Conservation (phyloP, 192 early-diverging fungal species). For the Coemansia sp. region DNA sequence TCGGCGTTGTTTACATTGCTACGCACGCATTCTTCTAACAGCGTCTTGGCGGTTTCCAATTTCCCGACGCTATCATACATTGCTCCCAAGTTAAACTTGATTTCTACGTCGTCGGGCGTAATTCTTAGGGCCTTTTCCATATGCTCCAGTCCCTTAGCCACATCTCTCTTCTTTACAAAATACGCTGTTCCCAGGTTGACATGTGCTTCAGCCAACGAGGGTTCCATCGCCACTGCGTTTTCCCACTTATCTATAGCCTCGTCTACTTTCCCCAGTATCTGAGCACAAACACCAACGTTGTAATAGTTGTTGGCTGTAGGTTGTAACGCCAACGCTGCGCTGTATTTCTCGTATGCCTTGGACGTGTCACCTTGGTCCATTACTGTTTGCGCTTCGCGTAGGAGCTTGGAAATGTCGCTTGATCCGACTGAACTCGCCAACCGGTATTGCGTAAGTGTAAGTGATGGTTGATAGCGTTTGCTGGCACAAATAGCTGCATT, state of each 20-base stretch:
- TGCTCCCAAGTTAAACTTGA: constrained; percentile 65
- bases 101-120: constrained; percentile 68
- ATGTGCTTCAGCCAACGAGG: constrained; percentile 63
- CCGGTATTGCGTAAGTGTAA: not conserved
- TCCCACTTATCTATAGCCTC: constrained; percentile 63
- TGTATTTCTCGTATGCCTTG: constrained; percentile 6
- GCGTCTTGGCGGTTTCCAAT: constrained; percentile 60
- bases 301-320: constrained; percentile 32
- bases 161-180: constrained; percentile 55
- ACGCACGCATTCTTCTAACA: constrained; percentile 57
- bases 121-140: constrained; percentile 62
- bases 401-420: not conserved
- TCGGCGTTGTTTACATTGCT: constrained; percentile 60
- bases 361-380: constrained; percentile 23
- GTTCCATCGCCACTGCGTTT: constrained; percentile 58
- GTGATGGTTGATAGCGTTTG: not conserved
- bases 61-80: constrained; percentile 63
- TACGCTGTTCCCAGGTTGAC: constrained; percentile 71
- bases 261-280: constrained; percentile 57
- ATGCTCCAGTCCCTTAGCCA: constrained; percentile 53
- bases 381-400: constrained; percentile 16
- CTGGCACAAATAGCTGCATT: no score
- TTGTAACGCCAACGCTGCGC: not conserved
- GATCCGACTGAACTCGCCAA: not conserved
- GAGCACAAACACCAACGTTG: constrained; percentile 36